These are phyloP conservation scores for Saussurea involucrata DNA, from an alignment of 129 eudicot genomes.

Conservation along the genomic window DNA sequence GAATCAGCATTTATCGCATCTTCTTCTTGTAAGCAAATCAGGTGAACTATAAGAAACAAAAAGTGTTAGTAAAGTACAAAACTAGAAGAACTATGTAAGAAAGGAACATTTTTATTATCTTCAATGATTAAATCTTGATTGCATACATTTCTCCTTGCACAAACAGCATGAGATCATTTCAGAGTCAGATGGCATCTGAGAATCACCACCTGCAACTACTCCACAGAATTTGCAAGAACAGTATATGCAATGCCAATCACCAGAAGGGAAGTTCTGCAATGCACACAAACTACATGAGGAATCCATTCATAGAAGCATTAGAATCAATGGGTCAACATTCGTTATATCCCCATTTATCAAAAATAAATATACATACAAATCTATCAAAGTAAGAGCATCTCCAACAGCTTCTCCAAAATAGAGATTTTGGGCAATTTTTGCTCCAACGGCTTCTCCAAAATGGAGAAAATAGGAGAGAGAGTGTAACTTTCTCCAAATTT, in stretches of 20 bases:
- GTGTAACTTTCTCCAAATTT: too few species aligned
- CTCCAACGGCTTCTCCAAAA: too few species aligned
- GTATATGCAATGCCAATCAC: conserved; percentile 79
- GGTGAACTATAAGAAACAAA: conserved; percentile 56
- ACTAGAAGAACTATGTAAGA: not conserved
- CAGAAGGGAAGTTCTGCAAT: conserved; percentile 73
- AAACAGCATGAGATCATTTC: conserved; percentile 51
- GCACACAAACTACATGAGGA: not conserved
- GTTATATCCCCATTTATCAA: not conserved
- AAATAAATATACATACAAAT: not conserved
- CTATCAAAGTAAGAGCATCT: too few species aligned
- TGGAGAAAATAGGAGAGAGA: too few species aligned
- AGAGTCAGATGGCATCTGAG: conserved; percentile 26
- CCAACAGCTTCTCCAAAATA: too few species aligned
- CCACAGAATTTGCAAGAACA: conserved; percentile 96
- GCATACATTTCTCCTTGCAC: conserved; percentile 88
- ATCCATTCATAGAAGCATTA: conserved; percentile 13
- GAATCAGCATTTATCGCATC: conserved; percentile 29
- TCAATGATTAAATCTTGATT: not conserved
- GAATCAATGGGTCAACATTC: not conserved
- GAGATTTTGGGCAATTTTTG: too few species aligned
- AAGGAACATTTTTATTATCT: not conserved
- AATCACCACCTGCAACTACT: conserved; percentile 22
- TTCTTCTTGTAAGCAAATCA: conserved; percentile 38
- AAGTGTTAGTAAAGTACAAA: conserved; percentile 2